Percentiles rank a stretch among this genome's conserved stretches.
Evolutionary conservation across 1,139 yeast genomes (phyloP).

Genomic region (Debaryomyces psychrophilus): DNA sequence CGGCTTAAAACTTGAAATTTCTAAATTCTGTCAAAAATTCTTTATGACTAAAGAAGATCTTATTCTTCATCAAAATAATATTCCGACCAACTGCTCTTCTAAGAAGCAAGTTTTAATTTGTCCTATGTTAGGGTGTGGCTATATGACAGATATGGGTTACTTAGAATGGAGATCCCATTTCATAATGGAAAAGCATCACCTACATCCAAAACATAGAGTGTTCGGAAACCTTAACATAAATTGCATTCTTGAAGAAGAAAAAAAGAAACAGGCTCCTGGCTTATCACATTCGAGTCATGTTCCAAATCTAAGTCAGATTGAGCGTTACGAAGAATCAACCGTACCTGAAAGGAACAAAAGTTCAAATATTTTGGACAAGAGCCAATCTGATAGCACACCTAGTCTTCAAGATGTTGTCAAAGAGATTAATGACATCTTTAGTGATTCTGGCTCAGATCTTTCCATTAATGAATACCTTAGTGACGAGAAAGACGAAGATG

Average conservation of each 20-base stretch:
- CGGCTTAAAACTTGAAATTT: conserved; percentile 11
- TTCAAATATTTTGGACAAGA: background rate
- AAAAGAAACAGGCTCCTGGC: background rate
- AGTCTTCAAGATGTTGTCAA: conserved; percentile 7
- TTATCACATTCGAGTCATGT: background rate
- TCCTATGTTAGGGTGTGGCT: conserved; percentile 48
- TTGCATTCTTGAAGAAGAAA: background rate
- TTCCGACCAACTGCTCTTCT: conserved; percentile 27
- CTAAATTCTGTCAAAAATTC: conserved; percentile 21
- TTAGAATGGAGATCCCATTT: conserved; percentile 38
- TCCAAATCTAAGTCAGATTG: background rate
- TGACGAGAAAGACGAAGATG: conserved; percentile 23
- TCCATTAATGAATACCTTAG: conserved; percentile 9
- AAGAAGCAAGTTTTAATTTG: conserved; percentile 39
- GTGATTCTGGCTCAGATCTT: conserved; percentile 18
- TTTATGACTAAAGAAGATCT: conserved; percentile 24
- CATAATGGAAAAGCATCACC: conserved; percentile 24
- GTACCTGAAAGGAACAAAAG: background rate
- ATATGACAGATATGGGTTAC: conserved; percentile 42
- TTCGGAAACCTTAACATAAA: background rate
- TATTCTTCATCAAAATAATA: conserved; percentile 23
- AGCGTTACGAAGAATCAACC: background rate
- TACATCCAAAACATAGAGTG: conserved; percentile 14
- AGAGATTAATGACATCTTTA: conserved; percentile 18
- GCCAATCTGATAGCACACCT: background rate